These are phyloP conservation scores for Nematocida ausubeli DNA, from an alignment of 371 early-diverging fungal genomes.

Conservation along the genomic window DNA sequence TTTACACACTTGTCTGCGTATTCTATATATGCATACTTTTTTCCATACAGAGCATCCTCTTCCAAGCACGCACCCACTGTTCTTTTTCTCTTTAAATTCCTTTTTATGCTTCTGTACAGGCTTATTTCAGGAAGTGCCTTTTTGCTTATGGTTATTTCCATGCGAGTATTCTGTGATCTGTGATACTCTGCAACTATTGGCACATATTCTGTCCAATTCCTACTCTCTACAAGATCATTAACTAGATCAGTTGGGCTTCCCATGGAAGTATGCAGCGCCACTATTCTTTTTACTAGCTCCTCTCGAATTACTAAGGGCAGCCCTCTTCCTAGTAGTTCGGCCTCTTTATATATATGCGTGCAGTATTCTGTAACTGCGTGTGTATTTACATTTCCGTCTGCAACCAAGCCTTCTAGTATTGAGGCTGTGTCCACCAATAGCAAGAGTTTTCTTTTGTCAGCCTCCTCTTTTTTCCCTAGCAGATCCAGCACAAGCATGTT, in stretches of 20 bases:
- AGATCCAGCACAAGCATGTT: slow-evolving; percentile 1
- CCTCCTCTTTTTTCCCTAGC: not conserved
- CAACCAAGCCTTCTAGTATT: not conserved
- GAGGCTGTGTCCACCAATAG: slow-evolving; percentile 16
- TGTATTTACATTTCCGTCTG: not conserved
- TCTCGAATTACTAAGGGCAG: not conserved
- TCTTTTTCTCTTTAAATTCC: not conserved
- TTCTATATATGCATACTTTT: not conserved
- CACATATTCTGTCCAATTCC: not conserved
- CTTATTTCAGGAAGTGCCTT: not conserved
- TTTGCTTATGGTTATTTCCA: not conserved
- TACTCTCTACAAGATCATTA: not conserved
- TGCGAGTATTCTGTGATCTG: not conserved
- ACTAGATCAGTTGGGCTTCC: not conserved
- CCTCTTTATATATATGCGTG: not conserved
- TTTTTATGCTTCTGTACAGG: slow-evolving; percentile 19
- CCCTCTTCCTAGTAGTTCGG: not conserved
- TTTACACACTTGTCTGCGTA: not conserved
- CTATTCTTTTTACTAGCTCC: not conserved
- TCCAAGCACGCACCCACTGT: not conserved
- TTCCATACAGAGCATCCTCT: not conserved
- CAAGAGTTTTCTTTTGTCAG: not conserved
- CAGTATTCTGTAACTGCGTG: not conserved
- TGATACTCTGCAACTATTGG: not conserved
- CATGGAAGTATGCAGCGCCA: not conserved